A percentile compares a stretch with the other conserved stretches of the same genome.
Evolutionary conservation across 2,329 filamentous ascomycete genomes (phyloP).

Genomic region (Penicillium sp.): DNA sequence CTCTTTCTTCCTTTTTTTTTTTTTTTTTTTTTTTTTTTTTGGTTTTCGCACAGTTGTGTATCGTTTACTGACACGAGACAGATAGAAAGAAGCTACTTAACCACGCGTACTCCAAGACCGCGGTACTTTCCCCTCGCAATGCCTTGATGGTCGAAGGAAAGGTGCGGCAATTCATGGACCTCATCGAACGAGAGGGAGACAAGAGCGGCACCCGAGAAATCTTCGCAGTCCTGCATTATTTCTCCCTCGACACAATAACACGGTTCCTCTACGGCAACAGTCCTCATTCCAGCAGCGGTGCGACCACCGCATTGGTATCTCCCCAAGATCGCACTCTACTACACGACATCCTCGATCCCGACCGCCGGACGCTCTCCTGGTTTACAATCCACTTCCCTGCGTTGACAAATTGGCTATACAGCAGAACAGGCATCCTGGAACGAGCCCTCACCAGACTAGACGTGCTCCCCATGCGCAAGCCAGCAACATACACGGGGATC

Average conservation of each 20-base stretch:
- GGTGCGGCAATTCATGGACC: constrained; percentile 28
- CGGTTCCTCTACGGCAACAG: constrained; percentile 55
- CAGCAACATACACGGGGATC: constrained; percentile 58
- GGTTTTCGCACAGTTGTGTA: too few relatives aligned
- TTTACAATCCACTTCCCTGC: constrained; percentile 53
- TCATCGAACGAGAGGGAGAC: constrained; percentile 44
- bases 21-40: too few relatives aligned
- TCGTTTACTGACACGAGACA: constrained; percentile 18
- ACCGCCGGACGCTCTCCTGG: constrained; percentile 54
- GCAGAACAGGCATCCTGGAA: constrained; percentile 45
- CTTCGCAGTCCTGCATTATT: constrained; percentile 58
- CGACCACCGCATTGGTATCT: constrained; percentile 48
- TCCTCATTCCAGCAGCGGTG: constrained; percentile 42
- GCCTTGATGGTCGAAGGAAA: constrained; percentile 15
- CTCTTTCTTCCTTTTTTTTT: too few relatives aligned
- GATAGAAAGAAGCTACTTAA: constrained; percentile 59
- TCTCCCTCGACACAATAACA: constrained; percentile 59
- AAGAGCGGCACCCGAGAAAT: constrained; percentile 45
- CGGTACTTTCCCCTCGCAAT: constrained; percentile 43
- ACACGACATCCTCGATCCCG: constrained; percentile 55
- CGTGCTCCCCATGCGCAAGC: constrained; percentile 56
- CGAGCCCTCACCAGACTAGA: constrained; percentile 28
- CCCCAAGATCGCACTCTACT: constrained; percentile 48
- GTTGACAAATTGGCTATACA: constrained; percentile 57
- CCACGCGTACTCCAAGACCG: constrained; percentile 59